phyloP scores from a whole-genome alignment of 83 land plant species.

The Picea engelmannii region DNA sequence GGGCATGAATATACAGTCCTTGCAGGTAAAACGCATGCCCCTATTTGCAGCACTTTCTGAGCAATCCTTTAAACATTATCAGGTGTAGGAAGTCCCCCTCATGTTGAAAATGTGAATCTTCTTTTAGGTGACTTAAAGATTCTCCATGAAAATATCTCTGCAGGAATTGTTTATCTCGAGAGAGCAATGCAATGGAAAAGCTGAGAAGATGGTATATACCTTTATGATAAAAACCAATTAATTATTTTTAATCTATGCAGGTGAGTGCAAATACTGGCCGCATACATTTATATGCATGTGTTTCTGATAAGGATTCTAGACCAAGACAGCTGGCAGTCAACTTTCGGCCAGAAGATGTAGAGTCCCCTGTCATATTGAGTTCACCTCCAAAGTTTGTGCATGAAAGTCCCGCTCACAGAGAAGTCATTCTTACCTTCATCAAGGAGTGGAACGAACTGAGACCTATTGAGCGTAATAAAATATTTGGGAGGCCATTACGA shows the following conservation, averaged over 20 bases:
- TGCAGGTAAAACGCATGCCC: background rate
- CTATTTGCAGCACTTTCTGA: background rate
- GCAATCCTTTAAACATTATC: background rate
- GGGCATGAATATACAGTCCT: background rate
- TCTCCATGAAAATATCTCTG: background rate
- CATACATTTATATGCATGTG: slow-evolving; percentile 72
- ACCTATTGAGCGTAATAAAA: slow-evolving; percentile 66
- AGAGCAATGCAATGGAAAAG: background rate
- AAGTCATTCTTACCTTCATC: slow-evolving; percentile 41
- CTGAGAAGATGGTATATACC: background rate
- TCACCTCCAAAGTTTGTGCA: slow-evolving; percentile 21
- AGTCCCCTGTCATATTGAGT: slow-evolving; percentile 21
- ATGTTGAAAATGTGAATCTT: background rate
- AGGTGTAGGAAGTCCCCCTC: background rate
- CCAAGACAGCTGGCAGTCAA: slow-evolving; percentile 74
- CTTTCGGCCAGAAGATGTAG: slow-evolving; percentile 86
- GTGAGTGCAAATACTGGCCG: slow-evolving; percentile 93
- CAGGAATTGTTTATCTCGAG: background rate
- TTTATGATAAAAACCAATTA: background rate
- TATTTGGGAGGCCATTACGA: slow-evolving; percentile 79
- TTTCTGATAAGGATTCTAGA: slow-evolving; percentile 40
- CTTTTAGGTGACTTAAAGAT: background rate
- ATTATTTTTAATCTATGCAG: slow-evolving; percentile 37
- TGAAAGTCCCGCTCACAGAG: slow-evolving; percentile 33
- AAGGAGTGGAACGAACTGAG: slow-evolving; percentile 80